These are phyloP conservation scores for Rhodotorula diobovata DNA, from an alignment of 768 basidiomycete genomes.

Conservation along the genomic window DNA sequence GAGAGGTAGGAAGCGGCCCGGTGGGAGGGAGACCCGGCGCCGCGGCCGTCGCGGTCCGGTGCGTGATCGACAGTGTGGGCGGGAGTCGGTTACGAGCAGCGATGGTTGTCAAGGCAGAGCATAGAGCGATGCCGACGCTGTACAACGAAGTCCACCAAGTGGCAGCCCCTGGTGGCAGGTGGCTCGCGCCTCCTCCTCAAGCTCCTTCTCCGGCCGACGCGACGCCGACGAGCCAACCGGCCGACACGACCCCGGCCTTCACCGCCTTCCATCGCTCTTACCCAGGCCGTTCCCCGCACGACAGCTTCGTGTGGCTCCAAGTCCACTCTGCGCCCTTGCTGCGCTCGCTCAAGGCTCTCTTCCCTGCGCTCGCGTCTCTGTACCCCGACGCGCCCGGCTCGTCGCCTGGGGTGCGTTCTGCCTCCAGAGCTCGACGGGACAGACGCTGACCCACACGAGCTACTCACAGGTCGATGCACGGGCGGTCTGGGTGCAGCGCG, in stretches of 20 bases:
- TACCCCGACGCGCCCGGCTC: too few species aligned
- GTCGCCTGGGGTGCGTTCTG: background rate
- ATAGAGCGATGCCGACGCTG: background rate
- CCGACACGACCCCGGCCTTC: background rate
- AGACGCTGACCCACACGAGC: background rate
- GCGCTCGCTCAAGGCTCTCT: background rate
- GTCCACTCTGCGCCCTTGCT: background rate
- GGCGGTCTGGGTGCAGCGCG: background rate
- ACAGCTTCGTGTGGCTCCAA: slow-evolving; percentile 1
- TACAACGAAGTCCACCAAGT: background rate
- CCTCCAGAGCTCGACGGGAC: background rate
- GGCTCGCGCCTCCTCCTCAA: background rate
- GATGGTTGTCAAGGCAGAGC: too few species aligned
- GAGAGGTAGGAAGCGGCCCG: too few species aligned
- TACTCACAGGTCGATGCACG: slow-evolving; percentile 4
- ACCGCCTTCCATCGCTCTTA: background rate
- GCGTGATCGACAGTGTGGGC: too few species aligned
- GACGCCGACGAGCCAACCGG: background rate
- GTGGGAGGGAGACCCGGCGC: too few species aligned
- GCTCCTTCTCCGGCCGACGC: background rate
- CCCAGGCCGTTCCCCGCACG: background rate
- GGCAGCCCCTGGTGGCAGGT: background rate
- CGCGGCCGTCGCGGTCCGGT: too few species aligned
- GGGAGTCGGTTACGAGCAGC: too few species aligned
- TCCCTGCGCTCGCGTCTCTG: background rate